Evolutionary conservation across 1,284 basidiomycete genomes (phyloP).

Genomic region (Papiliotrema laurentii): DNA sequence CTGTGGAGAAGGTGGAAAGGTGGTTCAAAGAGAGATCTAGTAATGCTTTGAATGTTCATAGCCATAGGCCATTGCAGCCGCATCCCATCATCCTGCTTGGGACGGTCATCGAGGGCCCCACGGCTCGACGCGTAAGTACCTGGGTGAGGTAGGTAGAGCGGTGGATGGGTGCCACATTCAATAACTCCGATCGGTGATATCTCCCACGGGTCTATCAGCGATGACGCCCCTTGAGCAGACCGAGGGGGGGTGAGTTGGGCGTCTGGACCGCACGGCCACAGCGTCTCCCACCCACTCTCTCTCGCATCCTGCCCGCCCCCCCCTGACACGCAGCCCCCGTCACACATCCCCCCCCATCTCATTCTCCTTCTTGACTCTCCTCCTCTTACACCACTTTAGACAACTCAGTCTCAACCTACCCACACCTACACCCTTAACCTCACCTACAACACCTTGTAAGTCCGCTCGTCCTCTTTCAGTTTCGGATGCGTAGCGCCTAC

Average conservation of each 20-base stretch:
- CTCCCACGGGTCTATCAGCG: neutral
- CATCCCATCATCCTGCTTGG: no score
- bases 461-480: neutral
- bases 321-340: no score
- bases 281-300: no score
- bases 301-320: no score
- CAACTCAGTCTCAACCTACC: neutral
- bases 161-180: conserved; percentile 4
- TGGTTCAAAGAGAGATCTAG: neutral
- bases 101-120: no score
- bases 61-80: no score
- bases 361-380: conserved; percentile 8
- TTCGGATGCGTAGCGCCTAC: no score
- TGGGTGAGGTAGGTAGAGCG: no score
- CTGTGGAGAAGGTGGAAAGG: neutral
- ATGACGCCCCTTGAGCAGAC: no score
- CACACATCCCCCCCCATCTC: conserved; percentile 7
- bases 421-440: neutral
- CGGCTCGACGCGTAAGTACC: neutral
- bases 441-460: neutral
- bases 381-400: conserved; percentile 7
- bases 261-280: no score
- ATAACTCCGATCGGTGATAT: neutral
- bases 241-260: no score
- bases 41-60: no score